Evolutionary conservation across 805 yeast species (phyloP), one percentile per base, ranked within the genome.

Genomic region (Metschnikowia baotianmanensis): DNA sequence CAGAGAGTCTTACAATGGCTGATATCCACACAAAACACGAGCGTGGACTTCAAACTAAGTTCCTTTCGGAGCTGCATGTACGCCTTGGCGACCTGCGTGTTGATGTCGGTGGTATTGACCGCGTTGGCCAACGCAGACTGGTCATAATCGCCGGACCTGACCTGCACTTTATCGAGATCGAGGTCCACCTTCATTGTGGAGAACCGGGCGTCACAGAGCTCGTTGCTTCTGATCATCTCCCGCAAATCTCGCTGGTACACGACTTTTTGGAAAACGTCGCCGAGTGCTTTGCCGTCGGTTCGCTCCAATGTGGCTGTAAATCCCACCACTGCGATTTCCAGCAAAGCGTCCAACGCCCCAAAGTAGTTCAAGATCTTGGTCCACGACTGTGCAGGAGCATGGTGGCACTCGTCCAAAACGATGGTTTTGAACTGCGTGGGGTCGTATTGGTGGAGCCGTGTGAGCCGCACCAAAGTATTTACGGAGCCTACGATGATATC

Each of bases 321-420:
- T 2, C 98, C 97, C 12, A 87, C 67, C 0, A 87, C 77, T 1
- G 79, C 75, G 2, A 82, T 69, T 0, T 63, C 62, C 42, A 78
- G 65, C 0, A 65, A 57, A 0, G 63, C 49, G 1, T 55, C 52
- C 28, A 59, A 51, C 6, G 82, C 82, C 0, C 67, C 66, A 52
- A 90, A 87, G 53, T 86, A 71, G 3, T 67, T 58, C 38, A 87
- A 57, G 1, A 89, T 70, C 22, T 71, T 69, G 13, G 62, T 32
- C 66, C 90, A 91, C 1, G 89, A 71, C 12, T 59, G 56, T 0
- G 96, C 88, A 1, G 86, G 84, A 0, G 95, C 82, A 61, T 90
- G 97, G 56, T 90, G 98, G 29, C 96, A 95, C 58, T 90, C 98
- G 62, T 90, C 98, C 2, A 90, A 69, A 16, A 90, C 79, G 13